phyloP scores from a whole-genome alignment of 2,329 filamentous ascomycete species.

The Coccinonectria pachysandricola region DNA sequence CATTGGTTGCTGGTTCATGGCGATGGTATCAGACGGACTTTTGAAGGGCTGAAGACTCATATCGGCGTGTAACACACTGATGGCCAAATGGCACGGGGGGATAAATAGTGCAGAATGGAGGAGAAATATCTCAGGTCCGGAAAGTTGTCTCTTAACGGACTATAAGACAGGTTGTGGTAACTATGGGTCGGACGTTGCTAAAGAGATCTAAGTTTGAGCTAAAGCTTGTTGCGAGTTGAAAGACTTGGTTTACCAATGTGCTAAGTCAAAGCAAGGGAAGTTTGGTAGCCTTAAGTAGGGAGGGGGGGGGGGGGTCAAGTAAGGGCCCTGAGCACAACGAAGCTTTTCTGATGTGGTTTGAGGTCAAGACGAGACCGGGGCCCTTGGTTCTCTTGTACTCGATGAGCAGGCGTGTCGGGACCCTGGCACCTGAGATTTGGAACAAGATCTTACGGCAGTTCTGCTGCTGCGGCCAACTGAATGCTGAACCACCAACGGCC shows the following conservation, averaged over 20 bases:
- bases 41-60: constrained; percentile 15
- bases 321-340: no score
- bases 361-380: constrained; percentile 18
- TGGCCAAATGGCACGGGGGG: constrained; percentile 5
- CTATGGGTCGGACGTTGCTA: no score
- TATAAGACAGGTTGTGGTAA: constrained; percentile 11
- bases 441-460: constrained; percentile 11
- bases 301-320: constrained; percentile 15
- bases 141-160: constrained; percentile 14
- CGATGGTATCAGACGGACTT: no score
- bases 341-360: constrained; percentile 12
- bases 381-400: constrained; percentile 22
- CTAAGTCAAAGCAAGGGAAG: constrained; percentile 13
- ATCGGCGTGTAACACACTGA: constrained; percentile 4
- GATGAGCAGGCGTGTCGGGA: constrained; percentile 13
- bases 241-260: constrained; percentile 6
- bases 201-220: no score
- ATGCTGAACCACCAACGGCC: no score
- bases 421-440: constrained; percentile 10
- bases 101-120: constrained; percentile 8
- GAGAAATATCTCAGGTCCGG: constrained; percentile 9
- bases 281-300: constrained; percentile 14
- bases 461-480: constrained; percentile 18
- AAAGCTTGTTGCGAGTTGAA: constrained; percentile 5
- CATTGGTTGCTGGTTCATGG: constrained; percentile 4